These are phyloP conservation scores for Thielaviopsis populi DNA, from an alignment of 2,329 filamentous ascomycete genomes.

Conservation along the genomic window DNA sequence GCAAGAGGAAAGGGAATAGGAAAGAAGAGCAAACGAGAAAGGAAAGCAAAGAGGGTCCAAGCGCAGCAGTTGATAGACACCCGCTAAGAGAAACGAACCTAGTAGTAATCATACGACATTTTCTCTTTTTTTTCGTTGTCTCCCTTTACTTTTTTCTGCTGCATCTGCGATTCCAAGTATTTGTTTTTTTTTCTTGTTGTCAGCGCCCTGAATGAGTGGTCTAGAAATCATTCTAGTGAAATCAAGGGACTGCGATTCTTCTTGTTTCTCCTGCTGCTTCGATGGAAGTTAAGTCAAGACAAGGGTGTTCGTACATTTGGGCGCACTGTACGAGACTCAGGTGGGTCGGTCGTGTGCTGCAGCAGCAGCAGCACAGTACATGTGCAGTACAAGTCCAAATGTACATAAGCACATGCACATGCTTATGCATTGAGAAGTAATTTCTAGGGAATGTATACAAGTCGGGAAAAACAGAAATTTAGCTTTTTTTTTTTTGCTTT, in stretches of 20 bases:
- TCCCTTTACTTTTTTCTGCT: neutral
- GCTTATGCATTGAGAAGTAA: no score
- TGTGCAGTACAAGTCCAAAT: no score
- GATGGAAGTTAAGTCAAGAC: neutral
- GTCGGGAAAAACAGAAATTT: no score
- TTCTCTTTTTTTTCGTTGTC: neutral
- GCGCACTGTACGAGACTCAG: neutral
- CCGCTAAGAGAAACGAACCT: neutral
- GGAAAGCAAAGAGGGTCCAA: neutral
- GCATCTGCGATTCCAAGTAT: no score
- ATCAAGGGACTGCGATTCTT: neutral
- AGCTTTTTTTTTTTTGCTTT: no score
- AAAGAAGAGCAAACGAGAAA: no score
- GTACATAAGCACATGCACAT: no score
- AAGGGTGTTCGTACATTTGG: neutral
- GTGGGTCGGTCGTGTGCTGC: neutral
- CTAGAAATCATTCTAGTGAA: neutral
- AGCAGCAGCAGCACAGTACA: neutral
- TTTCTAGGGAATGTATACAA: no score
- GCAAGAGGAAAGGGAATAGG: neutral
- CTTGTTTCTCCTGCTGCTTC: neutral
- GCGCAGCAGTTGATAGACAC: neutral
- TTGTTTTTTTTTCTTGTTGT: no score
- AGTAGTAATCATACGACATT: constrained; percentile 1
- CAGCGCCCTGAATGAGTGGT: no score